Percentiles rank a stretch among this genome's conserved stretches.
Conservation (phyloP, 176 grass and related monocot species). For the Lolium rigidum region DNA sequence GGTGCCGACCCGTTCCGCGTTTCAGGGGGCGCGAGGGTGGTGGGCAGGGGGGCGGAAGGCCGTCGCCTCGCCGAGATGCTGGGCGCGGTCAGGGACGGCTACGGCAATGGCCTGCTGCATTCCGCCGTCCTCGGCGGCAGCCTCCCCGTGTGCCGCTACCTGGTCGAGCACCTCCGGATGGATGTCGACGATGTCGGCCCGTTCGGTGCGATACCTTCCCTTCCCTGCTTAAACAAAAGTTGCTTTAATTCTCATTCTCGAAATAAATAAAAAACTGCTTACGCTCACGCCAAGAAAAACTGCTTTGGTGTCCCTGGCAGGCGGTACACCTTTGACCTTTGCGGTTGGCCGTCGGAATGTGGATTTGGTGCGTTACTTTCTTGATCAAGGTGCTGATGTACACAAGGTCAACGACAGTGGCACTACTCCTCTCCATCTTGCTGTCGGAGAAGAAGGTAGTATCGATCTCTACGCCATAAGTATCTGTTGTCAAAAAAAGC, state of each 20-base stretch:
- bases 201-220: neutral
- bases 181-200: neutral
- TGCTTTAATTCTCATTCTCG: neutral
- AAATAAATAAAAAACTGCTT: neutral
- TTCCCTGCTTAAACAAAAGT: neutral
- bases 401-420: neutral
- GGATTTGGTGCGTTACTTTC: conserved; percentile 9
- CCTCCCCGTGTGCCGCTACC: neutral
- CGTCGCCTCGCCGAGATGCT: conserved; percentile 24
- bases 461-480: neutral
- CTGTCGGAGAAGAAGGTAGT: neutral
- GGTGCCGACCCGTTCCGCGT: neutral
- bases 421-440: neutral
- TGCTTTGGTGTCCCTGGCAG: neutral
- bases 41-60: conserved; percentile 30
- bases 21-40: conserved; percentile 13
- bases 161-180: conserved; percentile 33
- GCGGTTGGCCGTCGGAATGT: neutral
- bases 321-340: neutral
- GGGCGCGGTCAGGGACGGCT: neutral
- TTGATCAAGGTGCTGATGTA: conserved; percentile 4
- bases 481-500: too few relatives aligned
- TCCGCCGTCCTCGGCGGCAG: neutral
- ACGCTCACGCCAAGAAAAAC: too few relatives aligned
- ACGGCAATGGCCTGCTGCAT: conserved; percentile 10